Evolutionary conservation across 148 eudicot genomes (phyloP), one percentile per base, ranked within the genome.

Genomic region (Rhododendron mucronatum): DNA sequence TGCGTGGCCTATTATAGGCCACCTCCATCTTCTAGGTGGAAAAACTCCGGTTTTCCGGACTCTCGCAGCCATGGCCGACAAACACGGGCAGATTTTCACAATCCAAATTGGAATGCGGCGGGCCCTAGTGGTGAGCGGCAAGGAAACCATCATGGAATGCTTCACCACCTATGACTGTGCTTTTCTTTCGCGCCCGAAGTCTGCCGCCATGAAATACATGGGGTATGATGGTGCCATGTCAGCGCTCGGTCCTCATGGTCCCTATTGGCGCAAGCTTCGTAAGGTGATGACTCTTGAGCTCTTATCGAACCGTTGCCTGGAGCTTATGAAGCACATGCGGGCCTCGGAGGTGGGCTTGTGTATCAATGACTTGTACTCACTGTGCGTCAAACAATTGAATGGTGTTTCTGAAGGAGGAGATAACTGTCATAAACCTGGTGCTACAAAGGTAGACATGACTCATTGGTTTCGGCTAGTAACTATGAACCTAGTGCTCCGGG

Each of bases 111-210:
- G 82, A 0, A 0, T 80, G 23, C 41, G 18, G 1, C n/a, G 12
- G 21, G 82, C 82, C 0, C 10, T 80, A 2, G 82, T 80, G 20
- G 82, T 80, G 39, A 80, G 82, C 41, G 30, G 82, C 65, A 80
- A 30, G 37, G 82, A 80, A 51, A 51, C 63, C 16, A 51, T 51
- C 8, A 51, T 5, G 41, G 82, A 80, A 28, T 80, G 82, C 82
- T 80, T 80, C 65, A 80, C 41, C 28, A 16, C 39, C 18, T 48
- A 79, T 6, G 82, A 79, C 35, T 1, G 57, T 0, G 57, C 82
- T 23, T 79, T 79, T 15, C 0, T 79, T 51, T 10, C 33, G 0
- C 55, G 82, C 18, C 82, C 82, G 2, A 12, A 47, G 13, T 8
- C 35, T 26, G 57, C 82, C 0, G 37, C 82, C 3, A 0, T 26